A percentile compares a stretch with the other conserved stretches of the same genome.
Evolutionary conservation across 768 basidiomycete species (phyloP).

Genomic region (Russula olivacea): DNA sequence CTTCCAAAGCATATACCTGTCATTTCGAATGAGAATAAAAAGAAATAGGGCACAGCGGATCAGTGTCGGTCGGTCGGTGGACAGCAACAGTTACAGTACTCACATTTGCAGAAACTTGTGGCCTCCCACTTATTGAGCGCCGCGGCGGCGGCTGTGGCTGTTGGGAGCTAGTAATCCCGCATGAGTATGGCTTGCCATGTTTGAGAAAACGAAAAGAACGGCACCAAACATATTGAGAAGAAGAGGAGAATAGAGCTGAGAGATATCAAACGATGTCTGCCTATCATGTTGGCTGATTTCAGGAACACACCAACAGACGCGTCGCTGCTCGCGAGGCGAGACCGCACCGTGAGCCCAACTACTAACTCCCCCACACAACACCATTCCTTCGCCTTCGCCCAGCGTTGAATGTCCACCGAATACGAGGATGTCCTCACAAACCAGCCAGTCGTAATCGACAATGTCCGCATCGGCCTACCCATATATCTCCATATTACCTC

Average conservation of each 20-base stretch:
- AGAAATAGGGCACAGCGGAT: background rate
- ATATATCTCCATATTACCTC: constrained; percentile 10
- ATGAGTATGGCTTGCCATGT: background rate
- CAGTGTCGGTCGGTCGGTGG: no score
- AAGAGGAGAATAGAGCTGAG: background rate
- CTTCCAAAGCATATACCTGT: constrained; percentile 86
- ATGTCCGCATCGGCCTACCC: constrained; percentile 49
- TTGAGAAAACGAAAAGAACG: background rate
- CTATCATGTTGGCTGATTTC: background rate
- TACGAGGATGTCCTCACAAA: constrained; percentile 94
- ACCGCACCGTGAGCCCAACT: background rate
- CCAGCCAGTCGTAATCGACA: constrained; percentile 98
- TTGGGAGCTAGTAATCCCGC: constrained; percentile 33
- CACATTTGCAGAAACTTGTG: constrained; percentile 89
- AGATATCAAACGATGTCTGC: background rate
- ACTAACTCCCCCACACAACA: background rate
- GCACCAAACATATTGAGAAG: constrained; percentile 23
- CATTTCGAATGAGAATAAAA: background rate
- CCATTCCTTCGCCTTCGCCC: background rate
- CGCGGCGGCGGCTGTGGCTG: no score
- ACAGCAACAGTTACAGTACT: constrained; percentile 23
- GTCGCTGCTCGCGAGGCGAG: background rate
- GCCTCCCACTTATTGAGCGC: constrained; percentile 76
- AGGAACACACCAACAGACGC: background rate
- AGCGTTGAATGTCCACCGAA: constrained; percentile 63